Evolutionary conservation across 352 stramenopile species (phyloP), one percentile per base, ranked within the genome.

Genomic region (Globisporangium viniferum): DNA sequence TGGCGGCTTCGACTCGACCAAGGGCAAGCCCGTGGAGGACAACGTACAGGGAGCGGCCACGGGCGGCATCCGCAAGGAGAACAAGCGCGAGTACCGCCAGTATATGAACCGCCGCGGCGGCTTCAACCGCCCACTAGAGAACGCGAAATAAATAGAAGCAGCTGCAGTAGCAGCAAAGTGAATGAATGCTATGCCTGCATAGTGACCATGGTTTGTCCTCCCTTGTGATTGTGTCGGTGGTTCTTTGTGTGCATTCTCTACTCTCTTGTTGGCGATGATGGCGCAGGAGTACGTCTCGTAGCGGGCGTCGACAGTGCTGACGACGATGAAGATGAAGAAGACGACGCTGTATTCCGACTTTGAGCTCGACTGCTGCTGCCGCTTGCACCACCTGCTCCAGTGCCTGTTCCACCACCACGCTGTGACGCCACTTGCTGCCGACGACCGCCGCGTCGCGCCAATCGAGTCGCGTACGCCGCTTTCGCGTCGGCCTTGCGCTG

Each of bases 81-180:
- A 88, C 64, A 97, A 97, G 70, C 81, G 95, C 48, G 95, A 98
- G 73, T 99, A 99, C 82, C 81, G 97, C 29, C 95, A 99, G 77
- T 99, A 99, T 78, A 99, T 98, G 96, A 98, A 99, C 80, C 88
- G 96, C 62, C 96, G 97, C 73, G 93, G 93, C 51, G 95, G 96
- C 57, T 99, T 98, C 74, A 98, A 99, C 74, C 79, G 92, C 20
- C 91, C 92, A 27, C 80, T 99, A 22, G 94, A 98, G 73, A 96
- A 97, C 35, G 33, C 56, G n/a, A 67, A 69, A 53, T 70, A 64
- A 35, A 48, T 14, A 14, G 2, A 5, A 41, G 15, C 10, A n/a
- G 18, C 12, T 46, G 31, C 18, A 22, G 5, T 8, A 39, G 35
- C 36, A 18, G 12, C 12, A 12, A 44, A 44, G 5, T 33, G 14